Base-by-base conservation (phyloP, 306 rosid species). In the Elaeagnus macrophylla region DNA sequence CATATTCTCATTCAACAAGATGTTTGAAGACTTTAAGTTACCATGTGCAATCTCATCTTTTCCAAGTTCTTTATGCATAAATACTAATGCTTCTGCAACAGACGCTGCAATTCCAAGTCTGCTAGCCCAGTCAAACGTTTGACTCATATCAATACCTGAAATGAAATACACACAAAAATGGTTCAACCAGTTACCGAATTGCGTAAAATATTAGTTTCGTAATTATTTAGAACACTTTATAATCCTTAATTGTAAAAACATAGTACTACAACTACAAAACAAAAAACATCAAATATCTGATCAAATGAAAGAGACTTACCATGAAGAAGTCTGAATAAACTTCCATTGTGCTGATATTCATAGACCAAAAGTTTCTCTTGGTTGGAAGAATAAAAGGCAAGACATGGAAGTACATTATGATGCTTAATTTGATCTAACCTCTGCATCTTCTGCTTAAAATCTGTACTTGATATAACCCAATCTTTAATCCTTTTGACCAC, bases 341-440 rank as follows among this genome's bases (percentile, higher is more conserved):
- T 86, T 56, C 85, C 91, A 64, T 83, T 81, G 5, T 72, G 74
- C 60, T 81, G 89, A 75, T 66, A 86, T 43, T 83, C 91, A 73
- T 90, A 83, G 51, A 86, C 89, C 79, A 90, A 64, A 66, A 90
- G 95, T 79, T 82, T 86, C 66, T 90, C 94, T 55, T 81, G 77
- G 62, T 66, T 76, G 51, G 91, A 81, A 45, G 70, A 66, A 66
- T 81, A 90, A 66, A 83, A 90, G 41, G 91, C 95, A 68, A 90
- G 73, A 58, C 83, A 75, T 44, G 88, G 62, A 16, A 90, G 56
- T 2, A 83, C 73, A 75, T 61, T 51, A 51, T 77, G 73, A 55
- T 81, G 89, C 68, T 80, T 86, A 55, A 73, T 72, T 72, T 62
- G 68, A 54, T 74, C 71, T 51, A 86, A 67, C 5, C 72, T 75